Conservation (phyloP, 139 green algal genomes). For the Tetradesmus lagerheimii region DNA sequence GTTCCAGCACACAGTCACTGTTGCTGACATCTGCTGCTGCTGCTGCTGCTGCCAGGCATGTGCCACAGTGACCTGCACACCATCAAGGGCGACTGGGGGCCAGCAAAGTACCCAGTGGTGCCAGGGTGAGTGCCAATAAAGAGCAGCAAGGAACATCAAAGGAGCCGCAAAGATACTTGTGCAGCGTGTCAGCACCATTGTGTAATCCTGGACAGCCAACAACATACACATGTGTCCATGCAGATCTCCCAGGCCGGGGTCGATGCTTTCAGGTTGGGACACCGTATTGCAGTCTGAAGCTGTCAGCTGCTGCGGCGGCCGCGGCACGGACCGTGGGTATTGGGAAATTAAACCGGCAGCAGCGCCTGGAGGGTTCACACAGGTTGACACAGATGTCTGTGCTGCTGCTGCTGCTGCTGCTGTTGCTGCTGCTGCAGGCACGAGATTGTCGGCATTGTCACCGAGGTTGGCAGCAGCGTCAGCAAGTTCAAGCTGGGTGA, state of each 20-base stretch:
- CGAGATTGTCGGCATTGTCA: constrained; percentile 90
- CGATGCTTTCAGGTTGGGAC: too few species aligned
- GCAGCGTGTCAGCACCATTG: background rate
- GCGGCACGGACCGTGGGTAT: too few species aligned
- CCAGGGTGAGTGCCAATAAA: constrained; percentile 60
- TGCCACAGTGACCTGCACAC: constrained; percentile 91
- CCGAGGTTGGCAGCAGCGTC: constrained; percentile 75
- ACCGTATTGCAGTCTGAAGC: too few species aligned
- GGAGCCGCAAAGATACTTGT: too few species aligned
- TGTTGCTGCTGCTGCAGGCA: constrained; percentile 64
- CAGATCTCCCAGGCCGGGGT: too few species aligned
- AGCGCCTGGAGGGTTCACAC: too few species aligned
- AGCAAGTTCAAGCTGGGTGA: constrained; percentile 85
- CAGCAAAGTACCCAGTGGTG: constrained; percentile 73
- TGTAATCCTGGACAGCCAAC: too few species aligned
- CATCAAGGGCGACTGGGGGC: constrained; percentile 76
- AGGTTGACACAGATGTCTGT: background rate
- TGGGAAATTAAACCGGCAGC: too few species aligned
- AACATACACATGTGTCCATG: too few species aligned
- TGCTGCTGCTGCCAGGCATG: constrained; percentile 60
- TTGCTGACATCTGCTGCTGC: background rate
- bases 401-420: background rate
- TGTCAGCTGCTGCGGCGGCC: too few species aligned
- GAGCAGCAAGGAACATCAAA: too few species aligned
- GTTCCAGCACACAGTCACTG: background rate